Evolutionary conservation across 345 rosid genomes (phyloP), one percentile per base, ranked within the genome.

Genomic region (Chamaenerion angustifolium): DNA sequence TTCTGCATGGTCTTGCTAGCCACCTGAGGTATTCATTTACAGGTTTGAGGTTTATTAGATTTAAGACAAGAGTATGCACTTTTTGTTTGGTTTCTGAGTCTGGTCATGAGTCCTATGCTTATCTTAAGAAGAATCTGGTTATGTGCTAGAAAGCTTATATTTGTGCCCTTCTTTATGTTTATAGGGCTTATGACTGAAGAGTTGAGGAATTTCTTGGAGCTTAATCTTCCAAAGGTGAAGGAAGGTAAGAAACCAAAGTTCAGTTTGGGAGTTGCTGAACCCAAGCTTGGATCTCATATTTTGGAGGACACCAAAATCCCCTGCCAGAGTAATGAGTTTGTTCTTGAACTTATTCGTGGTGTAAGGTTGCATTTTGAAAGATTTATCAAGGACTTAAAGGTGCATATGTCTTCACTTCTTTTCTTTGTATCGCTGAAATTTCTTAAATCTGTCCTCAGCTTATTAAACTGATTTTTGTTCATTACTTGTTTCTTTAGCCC

Each of bases 351-450:
- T 64, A 78, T 92, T 44, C 83, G 98, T 40, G 96, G 95, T 56
- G 80, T 84, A 31, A 73, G 98, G 4, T 65, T 78, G 56, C 96
- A 87, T 68, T 82, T 92, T 40, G 84, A 77, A 55, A 75, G 74
- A 54, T 84, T 84, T 76, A 74, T 92, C 68, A 87, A 92, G 68
- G 95, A 92, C 64, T 54, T 92, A 23, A 90, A 90, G 92, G 98
- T 87, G 53, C 67, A 76, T 31, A 31, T 42, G 53, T 55, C 44
- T 11, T 43, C 15, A 11, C 25, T 21, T 21, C n/a, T 40, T 8
- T 35, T 9, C 47, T 16, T 37, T 12, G 16, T 55, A 16, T 13
- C 31, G 2, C 44, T 48, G 11, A 9, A 2, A 23, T 40, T 13
- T 46, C 9, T 44, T 43, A 18, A 16, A 43, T 31, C 37, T 31